Evolutionary conservation across 2,329 filamentous ascomycete species (phyloP).

Genomic region (Calonectria henricotiae): DNA sequence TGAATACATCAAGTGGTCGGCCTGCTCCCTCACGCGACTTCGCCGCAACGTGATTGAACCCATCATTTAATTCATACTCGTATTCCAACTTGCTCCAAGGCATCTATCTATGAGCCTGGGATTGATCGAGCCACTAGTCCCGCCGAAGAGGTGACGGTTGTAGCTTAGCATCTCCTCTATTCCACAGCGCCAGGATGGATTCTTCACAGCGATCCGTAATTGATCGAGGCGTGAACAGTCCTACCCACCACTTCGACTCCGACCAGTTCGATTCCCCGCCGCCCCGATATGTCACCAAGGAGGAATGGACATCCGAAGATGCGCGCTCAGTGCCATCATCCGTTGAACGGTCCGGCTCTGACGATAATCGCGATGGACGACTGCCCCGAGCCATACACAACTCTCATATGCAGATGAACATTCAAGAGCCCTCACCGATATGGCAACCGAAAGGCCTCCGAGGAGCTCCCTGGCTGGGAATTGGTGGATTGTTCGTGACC

Average conservation of each 20-base stretch:
- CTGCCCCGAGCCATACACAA: neutral
- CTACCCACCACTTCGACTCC: slow-evolving; percentile 13
- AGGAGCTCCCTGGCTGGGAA: slow-evolving; percentile 25
- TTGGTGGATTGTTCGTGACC: slow-evolving; percentile 11
- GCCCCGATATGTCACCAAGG: slow-evolving; percentile 18
- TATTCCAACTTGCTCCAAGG: neutral
- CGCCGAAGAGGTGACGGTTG: slow-evolving; percentile 4
- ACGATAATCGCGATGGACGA: too few relatives aligned
- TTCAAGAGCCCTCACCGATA: slow-evolving; percentile 6
- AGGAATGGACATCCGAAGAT: slow-evolving; percentile 1
- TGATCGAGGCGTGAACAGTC: slow-evolving; percentile 13
- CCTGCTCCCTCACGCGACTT: neutral
- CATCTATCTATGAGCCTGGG: neutral
- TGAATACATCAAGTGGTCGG: too few relatives aligned
- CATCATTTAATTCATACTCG: neutral
- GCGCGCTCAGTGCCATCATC: neutral
- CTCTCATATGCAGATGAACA: slow-evolving; percentile 17
- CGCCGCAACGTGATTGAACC: too few relatives aligned
- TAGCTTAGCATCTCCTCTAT: slow-evolving; percentile 1
- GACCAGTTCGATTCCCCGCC: slow-evolving; percentile 14
- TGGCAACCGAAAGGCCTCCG: slow-evolving; percentile 15
- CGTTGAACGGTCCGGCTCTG: neutral
- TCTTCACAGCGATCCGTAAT: neutral
- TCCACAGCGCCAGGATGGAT: neutral
- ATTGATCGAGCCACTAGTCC: slow-evolving; percentile 2